These are phyloP conservation scores for Echinochloa phyllopogon DNA, from an alignment of 176 grass and related monocot genomes.

Conservation along the genomic window DNA sequence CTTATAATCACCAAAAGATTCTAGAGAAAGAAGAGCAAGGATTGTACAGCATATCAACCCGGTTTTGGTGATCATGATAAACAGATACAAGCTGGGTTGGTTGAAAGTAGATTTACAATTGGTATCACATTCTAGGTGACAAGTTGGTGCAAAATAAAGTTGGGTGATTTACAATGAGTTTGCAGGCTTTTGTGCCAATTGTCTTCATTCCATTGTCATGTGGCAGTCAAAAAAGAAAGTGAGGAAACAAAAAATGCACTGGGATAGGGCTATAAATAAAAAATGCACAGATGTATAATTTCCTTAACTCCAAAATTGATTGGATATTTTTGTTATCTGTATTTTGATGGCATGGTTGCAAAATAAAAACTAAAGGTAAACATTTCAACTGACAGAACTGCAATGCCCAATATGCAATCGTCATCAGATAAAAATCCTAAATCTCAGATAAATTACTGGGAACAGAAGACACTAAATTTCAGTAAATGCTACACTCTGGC, in stretches of 20 bases:
- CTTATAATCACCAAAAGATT: constrained; percentile 43
- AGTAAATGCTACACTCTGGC: neutral
- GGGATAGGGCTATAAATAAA: neutral
- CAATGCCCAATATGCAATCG: neutral
- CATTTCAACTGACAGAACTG: neutral
- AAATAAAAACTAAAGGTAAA: neutral
- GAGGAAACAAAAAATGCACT: neutral
- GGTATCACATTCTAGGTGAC: constrained; percentile 37
- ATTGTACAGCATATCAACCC: constrained; percentile 16
- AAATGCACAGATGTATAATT: neutral
- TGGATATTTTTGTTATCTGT: neutral
- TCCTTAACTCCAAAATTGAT: too few species aligned
- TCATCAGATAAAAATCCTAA: neutral
- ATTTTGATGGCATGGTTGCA: neutral
- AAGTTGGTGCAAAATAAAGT: constrained; percentile 33
- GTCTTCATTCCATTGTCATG: neutral
- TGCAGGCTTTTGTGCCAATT: neutral
- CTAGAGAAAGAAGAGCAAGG: constrained; percentile 42
- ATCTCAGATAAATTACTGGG: neutral
- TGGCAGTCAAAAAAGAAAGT: neutral
- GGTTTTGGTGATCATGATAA: neutral
- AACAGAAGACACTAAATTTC: neutral
- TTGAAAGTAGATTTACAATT: constrained; percentile 36
- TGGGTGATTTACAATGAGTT: neutral
- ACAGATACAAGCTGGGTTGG: constrained; percentile 43